Evolutionary conservation across 2,329 filamentous ascomycete species (phyloP), one percentile per base, ranked within the genome.

Genomic region (Madurella fahalii): DNA sequence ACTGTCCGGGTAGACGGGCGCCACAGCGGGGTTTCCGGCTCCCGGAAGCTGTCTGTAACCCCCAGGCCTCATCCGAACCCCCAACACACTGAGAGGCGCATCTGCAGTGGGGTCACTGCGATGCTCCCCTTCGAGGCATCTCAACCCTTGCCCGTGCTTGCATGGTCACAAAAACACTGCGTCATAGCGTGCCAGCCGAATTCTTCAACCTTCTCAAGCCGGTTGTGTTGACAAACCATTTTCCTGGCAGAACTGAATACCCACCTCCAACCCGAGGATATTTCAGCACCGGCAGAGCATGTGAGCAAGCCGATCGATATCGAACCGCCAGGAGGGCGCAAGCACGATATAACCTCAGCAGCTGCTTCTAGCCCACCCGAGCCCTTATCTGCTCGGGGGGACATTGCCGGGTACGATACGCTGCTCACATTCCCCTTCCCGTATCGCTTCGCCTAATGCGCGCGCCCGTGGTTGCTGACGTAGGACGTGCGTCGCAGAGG

Each of bases 341-440:
- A 34, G 13, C 5, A 48, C 1, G 74, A 69, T 46, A 68, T 68
- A 9, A 40, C 30, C 25, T 44, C 42, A 56, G 66, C 72, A 47
- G 70, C 72, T 47, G 64, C 69, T 44, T 71, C 71, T 62, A 79
- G 74, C 20, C 74, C 74, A 17, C 74, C 71, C 18, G 75, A 76
- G 58, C 77, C 75, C 58, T 67, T 85, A 18, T 82, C 81, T 25
- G 82, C 78, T 43, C 74, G 82, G 52, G 82, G 82, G 50, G 82
- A 85, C 66, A 64, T 81, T 47, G 74, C 73, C 65, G 81, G 81
- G 82, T 84, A 77, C 65, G 77, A 72, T 13, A 43, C 15, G 20
- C 40, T 42, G 7, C 40, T 13, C 32, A 41, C 5, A 25, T 46
- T 44, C 42, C 9, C 9, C 32, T 46, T 40, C 43, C 31, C 49